Evolutionary conservation across 495 filamentous ascomycete genomes (phyloP).

Genomic region (Trichodelitschia bisporula): DNA sequence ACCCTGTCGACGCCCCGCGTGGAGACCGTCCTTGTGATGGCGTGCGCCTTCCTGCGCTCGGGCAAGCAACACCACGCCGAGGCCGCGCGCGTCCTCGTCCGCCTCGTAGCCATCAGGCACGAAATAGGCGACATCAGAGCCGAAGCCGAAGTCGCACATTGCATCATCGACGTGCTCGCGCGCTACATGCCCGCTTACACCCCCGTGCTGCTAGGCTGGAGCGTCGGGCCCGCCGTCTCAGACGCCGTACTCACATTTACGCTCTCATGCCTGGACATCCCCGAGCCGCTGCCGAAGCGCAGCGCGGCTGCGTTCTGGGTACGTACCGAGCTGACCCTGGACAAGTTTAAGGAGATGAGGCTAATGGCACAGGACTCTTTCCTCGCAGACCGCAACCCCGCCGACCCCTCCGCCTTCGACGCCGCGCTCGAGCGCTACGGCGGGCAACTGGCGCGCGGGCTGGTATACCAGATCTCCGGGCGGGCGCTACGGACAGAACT

Average conservation of each 20-base stretch:
- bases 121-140: neutral
- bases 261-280: neutral
- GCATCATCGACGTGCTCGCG: neutral
- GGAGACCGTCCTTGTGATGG: neutral
- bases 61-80: neutral
- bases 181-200: neutral
- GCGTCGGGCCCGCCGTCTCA: neutral
- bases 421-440: no score
- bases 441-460: no score
- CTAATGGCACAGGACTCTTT: no score
- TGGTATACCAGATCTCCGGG: no score
- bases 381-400: no score
- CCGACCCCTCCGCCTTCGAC: no score
- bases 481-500: no score
- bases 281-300: neutral
- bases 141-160: neutral
- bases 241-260: neutral
- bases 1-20: neutral
- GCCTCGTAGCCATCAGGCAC: neutral
- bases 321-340: neutral
- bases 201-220: neutral
- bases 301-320: neutral
- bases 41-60: neutral
- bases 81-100: neutral
- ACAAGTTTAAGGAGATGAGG: conserved; percentile 1